Evolutionary conservation across 164 flowering plant species (phyloP).

Genomic region (Berberis vulgaris): DNA sequence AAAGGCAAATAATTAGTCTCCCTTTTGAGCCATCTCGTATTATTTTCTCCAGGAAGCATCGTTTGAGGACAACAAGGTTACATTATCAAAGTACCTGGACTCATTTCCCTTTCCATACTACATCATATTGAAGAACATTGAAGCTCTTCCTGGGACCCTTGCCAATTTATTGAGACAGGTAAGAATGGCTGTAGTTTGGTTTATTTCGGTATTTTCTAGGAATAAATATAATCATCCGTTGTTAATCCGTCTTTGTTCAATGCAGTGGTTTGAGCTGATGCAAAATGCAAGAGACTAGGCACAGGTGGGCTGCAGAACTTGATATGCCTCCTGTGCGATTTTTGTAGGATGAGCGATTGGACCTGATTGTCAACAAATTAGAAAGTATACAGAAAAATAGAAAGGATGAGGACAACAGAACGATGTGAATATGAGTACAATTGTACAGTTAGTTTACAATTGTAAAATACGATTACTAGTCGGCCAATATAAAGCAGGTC

Average conservation of each 20-base stretch:
- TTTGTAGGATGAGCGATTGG: no score
- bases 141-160: conserved; percentile 79
- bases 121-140: conserved; percentile 63
- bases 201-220: not conserved
- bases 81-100: conserved; percentile 53
- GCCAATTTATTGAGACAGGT: conserved; percentile 87
- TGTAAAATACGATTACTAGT: no score
- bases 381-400: no score
- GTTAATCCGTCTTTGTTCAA: not conserved
- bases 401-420: no score
- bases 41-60: conserved; percentile 41
- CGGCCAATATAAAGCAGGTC: no score
- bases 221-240: not conserved
- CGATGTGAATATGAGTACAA: no score
- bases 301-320: not conserved
- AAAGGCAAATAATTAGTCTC: not conserved
- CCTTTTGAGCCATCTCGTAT: not conserved
- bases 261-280: conserved; percentile 71
- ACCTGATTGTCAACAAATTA: no score
- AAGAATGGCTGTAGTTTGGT: not conserved
- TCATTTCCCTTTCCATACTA: conserved; percentile 94
- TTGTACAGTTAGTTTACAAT: no score
- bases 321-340: no score
- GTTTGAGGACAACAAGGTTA: conserved; percentile 22
- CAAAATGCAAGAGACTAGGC: conserved; percentile 30